phyloP scores from a whole-genome alignment of 495 filamentous ascomycete species.

The Penicillium cinerascens region DNA sequence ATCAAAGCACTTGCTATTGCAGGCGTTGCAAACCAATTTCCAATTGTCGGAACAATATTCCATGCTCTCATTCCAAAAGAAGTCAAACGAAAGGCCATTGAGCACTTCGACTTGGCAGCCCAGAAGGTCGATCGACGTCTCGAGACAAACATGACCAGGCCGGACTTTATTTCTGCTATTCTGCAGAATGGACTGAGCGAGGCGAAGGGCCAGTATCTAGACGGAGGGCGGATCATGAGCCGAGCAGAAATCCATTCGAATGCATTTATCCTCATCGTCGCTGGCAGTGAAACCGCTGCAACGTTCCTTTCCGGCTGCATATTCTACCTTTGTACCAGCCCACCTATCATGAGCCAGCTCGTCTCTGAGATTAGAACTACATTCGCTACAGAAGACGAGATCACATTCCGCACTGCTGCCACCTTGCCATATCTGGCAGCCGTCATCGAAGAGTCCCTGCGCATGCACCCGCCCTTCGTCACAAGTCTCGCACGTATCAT shows the following conservation, averaged over 20 bases:
- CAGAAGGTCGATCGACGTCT: conserved; percentile 20
- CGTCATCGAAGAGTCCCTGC: conserved; percentile 41
- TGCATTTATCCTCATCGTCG: conserved; percentile 31
- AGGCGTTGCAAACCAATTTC: conserved; percentile 29
- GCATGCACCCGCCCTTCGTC: conserved; percentile 40
- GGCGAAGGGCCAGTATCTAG: conserved; percentile 11
- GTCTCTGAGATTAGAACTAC: conserved; percentile 41
- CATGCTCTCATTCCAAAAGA: conserved; percentile 9
- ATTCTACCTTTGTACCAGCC: conserved; percentile 47
- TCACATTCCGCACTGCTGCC: conserved; percentile 40
- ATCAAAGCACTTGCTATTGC: conserved; percentile 25
- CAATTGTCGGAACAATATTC: conserved; percentile 16
- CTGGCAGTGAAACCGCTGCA: conserved; percentile 58
- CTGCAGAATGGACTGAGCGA: conserved; percentile 26
- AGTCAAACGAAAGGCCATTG: conserved; percentile 8
- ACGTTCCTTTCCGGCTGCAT: conserved; percentile 47
- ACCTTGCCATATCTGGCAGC: conserved; percentile 34
- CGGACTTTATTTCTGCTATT: conserved; percentile 28
- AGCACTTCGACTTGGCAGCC: conserved; percentile 26
- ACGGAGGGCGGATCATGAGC: conserved; percentile 20
- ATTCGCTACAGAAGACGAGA: conserved; percentile 38
- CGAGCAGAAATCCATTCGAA: conserved; percentile 29
- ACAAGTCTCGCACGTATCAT: conserved; percentile 26
- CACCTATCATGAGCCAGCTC: conserved; percentile 33
- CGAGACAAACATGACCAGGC: conserved; percentile 10